Percentiles rank a stretch among this genome's conserved stretches.
Conservation (phyloP, 768 basidiomycete species). For the Boletus rubroflammeus region DNA sequence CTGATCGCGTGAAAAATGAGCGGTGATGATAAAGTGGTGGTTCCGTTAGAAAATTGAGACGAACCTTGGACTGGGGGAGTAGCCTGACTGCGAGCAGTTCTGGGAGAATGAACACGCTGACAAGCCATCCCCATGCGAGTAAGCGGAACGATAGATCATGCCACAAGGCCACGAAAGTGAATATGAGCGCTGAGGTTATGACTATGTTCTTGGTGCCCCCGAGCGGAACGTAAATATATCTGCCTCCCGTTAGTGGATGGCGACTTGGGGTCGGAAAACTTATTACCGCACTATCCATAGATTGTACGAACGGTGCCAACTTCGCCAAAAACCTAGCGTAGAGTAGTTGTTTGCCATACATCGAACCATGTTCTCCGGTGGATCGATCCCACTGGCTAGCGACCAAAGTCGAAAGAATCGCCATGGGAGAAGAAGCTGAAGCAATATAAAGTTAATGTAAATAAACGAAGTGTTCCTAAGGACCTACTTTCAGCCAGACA, state of each 20-base stretch:
- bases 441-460: not conserved
- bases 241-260: slow-evolving; percentile 28
- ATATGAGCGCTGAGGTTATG: slow-evolving; percentile 72
- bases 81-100: slow-evolving; percentile 64
- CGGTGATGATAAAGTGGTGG: not conserved
- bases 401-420: slow-evolving; percentile 97
- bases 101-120: slow-evolving; percentile 85
- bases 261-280: slow-evolving; percentile 4
- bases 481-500: slow-evolving; percentile 89
- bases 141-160: slow-evolving; percentile 88
- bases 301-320: slow-evolving; percentile 96
- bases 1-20: slow-evolving; percentile 37
- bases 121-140: slow-evolving; percentile 95
- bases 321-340: slow-evolving; percentile 87
- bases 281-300: slow-evolving; percentile 85
- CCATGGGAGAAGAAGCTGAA: slow-evolving; percentile 89
- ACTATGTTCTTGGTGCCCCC: slow-evolving; percentile 63
- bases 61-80: slow-evolving; percentile 63
- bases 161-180: slow-evolving; percentile 97
- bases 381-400: slow-evolving; percentile 80
- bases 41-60: not conserved
- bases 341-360: slow-evolving; percentile 99
- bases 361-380: slow-evolving; percentile 98
- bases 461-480: not conserved
- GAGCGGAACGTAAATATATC: slow-evolving; percentile 92